Evolutionary conservation across 768 basidiomycete species (phyloP).

Genomic region (Mycena belliarum): DNA sequence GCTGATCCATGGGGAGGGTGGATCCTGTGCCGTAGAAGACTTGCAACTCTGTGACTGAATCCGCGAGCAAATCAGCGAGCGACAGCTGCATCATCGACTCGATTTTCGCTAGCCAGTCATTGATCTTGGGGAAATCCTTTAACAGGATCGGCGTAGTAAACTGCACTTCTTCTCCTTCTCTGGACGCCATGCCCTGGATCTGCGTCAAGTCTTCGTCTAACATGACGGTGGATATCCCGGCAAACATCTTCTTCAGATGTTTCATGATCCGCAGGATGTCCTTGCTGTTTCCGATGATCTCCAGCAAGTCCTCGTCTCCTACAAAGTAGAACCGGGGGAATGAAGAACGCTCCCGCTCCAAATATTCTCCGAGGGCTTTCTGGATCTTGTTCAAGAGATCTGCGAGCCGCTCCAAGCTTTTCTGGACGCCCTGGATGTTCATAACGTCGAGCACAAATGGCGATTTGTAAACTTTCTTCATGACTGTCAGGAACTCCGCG

Average conservation of each 20-base stretch:
- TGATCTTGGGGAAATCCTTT: constrained; percentile 96
- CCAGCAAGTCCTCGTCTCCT: constrained; percentile 96
- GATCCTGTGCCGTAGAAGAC: constrained; percentile 73
- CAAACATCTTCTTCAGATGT: constrained; percentile 99
- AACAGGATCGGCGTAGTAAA: constrained; percentile 84
- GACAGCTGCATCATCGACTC: constrained; percentile 93
- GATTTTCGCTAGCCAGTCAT: constrained; percentile 94
- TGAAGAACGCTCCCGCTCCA: constrained; percentile 94
- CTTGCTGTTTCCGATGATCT: constrained; percentile 99
- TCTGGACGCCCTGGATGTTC: constrained; percentile 95
- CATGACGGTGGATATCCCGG: constrained; percentile 87
- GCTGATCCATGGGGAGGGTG: constrained; percentile 59
- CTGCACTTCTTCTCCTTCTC: constrained; percentile 91
- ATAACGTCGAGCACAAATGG: constrained; percentile 96
- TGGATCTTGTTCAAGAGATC: constrained; percentile 98
- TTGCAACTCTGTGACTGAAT: constrained; percentile 79
- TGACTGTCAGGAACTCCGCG: constrained; percentile 93
- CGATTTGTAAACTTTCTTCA: constrained; percentile 99
- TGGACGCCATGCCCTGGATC: constrained; percentile 91
- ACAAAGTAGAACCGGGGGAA: constrained; percentile 99
- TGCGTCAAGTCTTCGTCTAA: constrained; percentile 86
- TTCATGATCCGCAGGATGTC: constrained; percentile 98
- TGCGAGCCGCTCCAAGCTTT: constrained; percentile 93
- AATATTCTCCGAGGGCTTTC: constrained; percentile 97
- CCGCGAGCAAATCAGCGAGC: constrained; percentile 77